phyloP scores from a whole-genome alignment of 2,329 filamentous ascomycete species.

The Penicillium sp. region DNA sequence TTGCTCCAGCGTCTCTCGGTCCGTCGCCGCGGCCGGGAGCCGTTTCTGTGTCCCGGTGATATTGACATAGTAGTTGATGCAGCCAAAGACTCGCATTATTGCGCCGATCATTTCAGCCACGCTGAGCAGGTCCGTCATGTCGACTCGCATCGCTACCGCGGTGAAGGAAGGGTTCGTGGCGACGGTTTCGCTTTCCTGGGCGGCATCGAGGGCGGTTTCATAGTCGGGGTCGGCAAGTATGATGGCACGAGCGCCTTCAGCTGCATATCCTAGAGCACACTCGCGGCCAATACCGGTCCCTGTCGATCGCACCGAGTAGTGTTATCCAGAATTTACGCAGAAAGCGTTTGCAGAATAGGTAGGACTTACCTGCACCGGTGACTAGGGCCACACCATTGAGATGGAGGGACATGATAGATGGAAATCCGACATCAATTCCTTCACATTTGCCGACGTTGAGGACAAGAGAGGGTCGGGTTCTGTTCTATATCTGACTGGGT shows the following conservation, averaged over 20 bases:
- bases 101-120: slow-evolving; percentile 32
- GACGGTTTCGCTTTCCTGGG: slow-evolving; percentile 30
- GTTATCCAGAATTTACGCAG: not conserved
- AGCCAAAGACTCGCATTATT: slow-evolving; percentile 26
- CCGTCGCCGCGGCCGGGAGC: not conserved
- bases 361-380: slow-evolving; percentile 18
- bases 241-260: slow-evolving; percentile 26
- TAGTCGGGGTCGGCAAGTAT: slow-evolving; percentile 33
- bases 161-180: slow-evolving; percentile 31
- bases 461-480: not conserved
- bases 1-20: slow-evolving; percentile 38
- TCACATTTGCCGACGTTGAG: not conserved
- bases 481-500: not conserved
- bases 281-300: slow-evolving; percentile 21
- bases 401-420: slow-evolving; percentile 9
- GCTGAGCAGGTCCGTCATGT: slow-evolving; percentile 26
- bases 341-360: not conserved
- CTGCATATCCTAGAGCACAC: slow-evolving; percentile 25
- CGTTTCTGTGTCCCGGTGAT: slow-evolving; percentile 23
- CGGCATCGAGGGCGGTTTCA: slow-evolving; percentile 21
- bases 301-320: not conserved
- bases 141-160: slow-evolving; percentile 29
- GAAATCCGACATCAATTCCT: not conserved
- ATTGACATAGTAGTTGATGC: slow-evolving; percentile 34
- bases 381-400: slow-evolving; percentile 19